Evolutionary conservation across 75 land plant genomes (phyloP).

Genomic region (Picea sitchensis): DNA sequence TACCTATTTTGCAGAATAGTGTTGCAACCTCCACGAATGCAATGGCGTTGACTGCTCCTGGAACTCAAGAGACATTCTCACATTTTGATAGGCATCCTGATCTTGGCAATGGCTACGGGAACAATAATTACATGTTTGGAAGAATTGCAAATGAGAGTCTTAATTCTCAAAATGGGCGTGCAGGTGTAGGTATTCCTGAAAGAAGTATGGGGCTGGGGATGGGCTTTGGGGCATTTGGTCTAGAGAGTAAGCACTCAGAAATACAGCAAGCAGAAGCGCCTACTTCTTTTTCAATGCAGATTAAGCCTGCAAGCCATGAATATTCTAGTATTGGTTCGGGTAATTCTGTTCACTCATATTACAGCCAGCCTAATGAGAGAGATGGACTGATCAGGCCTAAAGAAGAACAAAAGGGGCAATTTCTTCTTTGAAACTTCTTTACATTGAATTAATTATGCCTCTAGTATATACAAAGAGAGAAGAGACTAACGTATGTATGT

Average conservation of each 20-base stretch:
- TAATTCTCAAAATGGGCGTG: not conserved
- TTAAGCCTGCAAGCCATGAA: constrained; percentile 4
- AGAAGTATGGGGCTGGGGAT: constrained; percentile 6
- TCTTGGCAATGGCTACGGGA: not conserved
- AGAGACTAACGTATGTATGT: not conserved
- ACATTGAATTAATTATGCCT: not conserved
- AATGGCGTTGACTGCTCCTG: not conserved
- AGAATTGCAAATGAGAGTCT: not conserved
- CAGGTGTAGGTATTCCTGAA: not conserved
- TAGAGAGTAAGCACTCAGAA: not conserved
- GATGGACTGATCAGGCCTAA: constrained; percentile 8
- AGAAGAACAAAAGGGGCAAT: not conserved
- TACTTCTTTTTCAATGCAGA: not conserved
- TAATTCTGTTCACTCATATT: not conserved
- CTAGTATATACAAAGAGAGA: not conserved
- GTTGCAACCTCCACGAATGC: not conserved
- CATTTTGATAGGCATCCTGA: constrained; percentile 7
- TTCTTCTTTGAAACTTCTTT: not conserved
- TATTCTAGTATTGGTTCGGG: not conserved
- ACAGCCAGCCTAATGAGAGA: not conserved
- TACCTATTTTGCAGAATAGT: constrained; percentile 2
- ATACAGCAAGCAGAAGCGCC: constrained; percentile 1
- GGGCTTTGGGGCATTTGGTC: not conserved
- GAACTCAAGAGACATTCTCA: not conserved
- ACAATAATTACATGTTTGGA: not conserved